These are phyloP conservation scores for Aureobasidium mangrovei DNA, from an alignment of 2,329 filamentous ascomycete genomes.

Conservation along the genomic window DNA sequence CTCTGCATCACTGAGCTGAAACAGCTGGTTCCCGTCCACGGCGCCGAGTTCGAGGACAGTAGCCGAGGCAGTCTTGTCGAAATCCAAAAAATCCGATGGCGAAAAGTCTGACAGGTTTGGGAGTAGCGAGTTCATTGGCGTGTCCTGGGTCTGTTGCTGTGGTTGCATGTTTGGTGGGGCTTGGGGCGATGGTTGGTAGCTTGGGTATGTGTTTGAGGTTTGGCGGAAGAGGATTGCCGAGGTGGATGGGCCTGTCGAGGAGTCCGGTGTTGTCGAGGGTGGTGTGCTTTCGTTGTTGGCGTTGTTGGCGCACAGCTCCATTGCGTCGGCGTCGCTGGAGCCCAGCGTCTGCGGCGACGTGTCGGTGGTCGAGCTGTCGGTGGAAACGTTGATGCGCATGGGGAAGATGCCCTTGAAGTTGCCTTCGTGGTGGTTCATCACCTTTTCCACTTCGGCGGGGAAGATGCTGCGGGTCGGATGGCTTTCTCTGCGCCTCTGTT, in stretches of 20 bases:
- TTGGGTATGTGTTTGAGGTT: not conserved
- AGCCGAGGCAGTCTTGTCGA: not conserved
- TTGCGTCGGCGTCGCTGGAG: not conserved
- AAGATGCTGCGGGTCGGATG: not conserved
- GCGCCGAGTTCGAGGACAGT: constrained; percentile 9
- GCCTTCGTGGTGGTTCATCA: not conserved
- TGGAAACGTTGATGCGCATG: not conserved
- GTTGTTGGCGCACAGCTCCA: not conserved
- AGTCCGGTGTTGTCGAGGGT: not conserved
- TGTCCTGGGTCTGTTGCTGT: not conserved
- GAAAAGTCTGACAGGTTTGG: not conserved
- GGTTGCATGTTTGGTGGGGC: not conserved
- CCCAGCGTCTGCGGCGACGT: constrained; percentile 1
- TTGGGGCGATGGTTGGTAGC: not conserved
- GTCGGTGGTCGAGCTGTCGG: not conserved
- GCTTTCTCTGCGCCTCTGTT: not conserved
- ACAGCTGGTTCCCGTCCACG: not conserved
- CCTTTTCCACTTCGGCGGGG: not conserved
- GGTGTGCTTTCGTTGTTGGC: not conserved
- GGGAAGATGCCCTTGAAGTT: constrained; percentile 11
- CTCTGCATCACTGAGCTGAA: constrained; percentile 10
- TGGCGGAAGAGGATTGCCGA: not conserved
- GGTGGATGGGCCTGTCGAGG: no score
- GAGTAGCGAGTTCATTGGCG: not conserved
- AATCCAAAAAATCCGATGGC: not conserved